Base-by-base conservation (phyloP, 208 protist species). In the Acanthamoeba healyi region DNA sequence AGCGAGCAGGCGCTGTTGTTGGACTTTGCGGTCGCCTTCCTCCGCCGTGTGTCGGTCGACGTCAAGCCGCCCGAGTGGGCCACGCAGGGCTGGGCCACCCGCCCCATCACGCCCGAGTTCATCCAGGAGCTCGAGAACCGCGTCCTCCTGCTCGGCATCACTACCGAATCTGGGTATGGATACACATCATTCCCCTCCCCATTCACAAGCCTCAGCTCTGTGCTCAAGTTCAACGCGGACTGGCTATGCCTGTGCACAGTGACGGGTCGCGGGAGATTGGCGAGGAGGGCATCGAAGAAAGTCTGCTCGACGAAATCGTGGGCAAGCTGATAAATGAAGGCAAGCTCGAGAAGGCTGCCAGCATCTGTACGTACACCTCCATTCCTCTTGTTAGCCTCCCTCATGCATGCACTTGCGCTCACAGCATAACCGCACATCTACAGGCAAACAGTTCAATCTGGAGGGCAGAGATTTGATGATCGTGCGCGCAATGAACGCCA, bases 101-200 rank as follows among this genome's bases (percentile, higher is more conserved):
- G 56, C 24, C 54, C 58, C 19, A 92, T 65, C 63, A 92, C 86
- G 34, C 86, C 86, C 24, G 86, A 92, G 58, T 77, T 92, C 58
- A 42, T 74, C 15, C 86, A 92, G 38, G 86, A 92, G 42, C 63
- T 92, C 12, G 86, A 92, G 38, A 92, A 92, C 49, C 86, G 86
- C 32, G 44, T 92, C 34, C 86, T 92, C 42, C 86, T 92, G 4
- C 58, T 92, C 17, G 2, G 49, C 61, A 74, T 92, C 63, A 92
- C 56, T 29, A 74, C 49, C 29, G 86, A 92, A 12, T 42, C 61
- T 15, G 63, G 63, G 36, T 54, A 42, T 4, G 0, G 4, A 12
- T 12, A 26, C 0, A 14, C 12, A 3, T 65, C 7, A 34, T 90
- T 44, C 6, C 38, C 34, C 14, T 65, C 0, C 9, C 34, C 4